Evolutionary conservation across 2,329 filamentous ascomycete species (phyloP), one percentile per base, ranked within the genome.

Genomic region (Penicillium sp.): DNA sequence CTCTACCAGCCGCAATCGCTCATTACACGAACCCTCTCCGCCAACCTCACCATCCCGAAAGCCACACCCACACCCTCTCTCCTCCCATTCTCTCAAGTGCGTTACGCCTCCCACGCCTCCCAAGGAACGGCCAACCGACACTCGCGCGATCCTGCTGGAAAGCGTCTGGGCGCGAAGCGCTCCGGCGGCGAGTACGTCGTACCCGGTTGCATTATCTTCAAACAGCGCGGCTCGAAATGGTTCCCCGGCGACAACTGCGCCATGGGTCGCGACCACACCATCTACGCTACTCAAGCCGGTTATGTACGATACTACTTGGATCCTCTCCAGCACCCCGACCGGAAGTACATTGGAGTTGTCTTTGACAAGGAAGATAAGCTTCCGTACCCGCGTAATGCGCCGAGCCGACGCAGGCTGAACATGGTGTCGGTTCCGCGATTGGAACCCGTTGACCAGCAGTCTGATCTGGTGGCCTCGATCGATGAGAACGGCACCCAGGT

Each of bases 241-340:
- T 93, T 88, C 73, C 89, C 94, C 1, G 94, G 94, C 68, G 94
- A 97, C 73, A 97, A 99, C 77, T 90, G 89, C 75, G 89, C 87
- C 67, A 93, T 97, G 81, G 94, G 94, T 49, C 89, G 94, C 58
- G 92, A 99, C 75, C 94, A 97, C 80, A 97, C 93, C 49, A 95
- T 99, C 72, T 96, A 90, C 75, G 87, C 94, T 51, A 87, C 86
- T 56, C 85, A 89, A 53, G 82, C 88, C 3, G 94, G 94, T 61
- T 99, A 95, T 75, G 94, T 99, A 57, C 92, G 94, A 67, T 99
- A 96, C 83, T 99, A 99, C 81, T 86, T 88, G 70, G 93, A 99
- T 71, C 92, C 92, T 0, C 75, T 82, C 29, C 83, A 81, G 56
- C 91, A 97, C 74, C 89, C 92, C 1, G 89, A 91, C 64, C 85